Percentiles rank a stretch among this genome's conserved stretches.
phyloP scores from a whole-genome alignment of 2,329 filamentous ascomycete species.

The Colletotrichum gloeosporioides region DNA sequence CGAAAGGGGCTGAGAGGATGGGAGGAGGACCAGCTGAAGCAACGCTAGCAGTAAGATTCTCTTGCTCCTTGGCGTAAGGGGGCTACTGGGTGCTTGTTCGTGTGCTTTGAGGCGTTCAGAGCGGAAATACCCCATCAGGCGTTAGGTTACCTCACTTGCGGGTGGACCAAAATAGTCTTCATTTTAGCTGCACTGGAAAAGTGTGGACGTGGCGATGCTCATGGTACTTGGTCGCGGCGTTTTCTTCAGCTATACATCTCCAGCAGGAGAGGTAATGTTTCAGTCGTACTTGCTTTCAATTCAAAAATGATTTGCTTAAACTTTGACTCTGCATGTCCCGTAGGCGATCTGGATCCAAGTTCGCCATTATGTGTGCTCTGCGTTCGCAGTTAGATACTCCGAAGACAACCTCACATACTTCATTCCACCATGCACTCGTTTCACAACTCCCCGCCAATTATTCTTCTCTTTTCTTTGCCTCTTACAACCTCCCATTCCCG shows the following conservation, averaged over 20 bases:
- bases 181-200: background rate
- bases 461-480: fast-evolving
- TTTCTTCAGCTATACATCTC: background rate
- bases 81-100: background rate
- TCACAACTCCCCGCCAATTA: too few relatives aligned
- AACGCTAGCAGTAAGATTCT: background rate
- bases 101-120: background rate
- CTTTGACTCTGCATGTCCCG: fast-evolving
- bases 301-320: background rate
- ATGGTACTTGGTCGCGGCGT: background rate
- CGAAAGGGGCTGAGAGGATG: background rate
- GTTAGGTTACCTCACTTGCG: background rate
- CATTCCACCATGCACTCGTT: too few relatives aligned
- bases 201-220: background rate
- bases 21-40: background rate
- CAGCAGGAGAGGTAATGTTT: background rate
- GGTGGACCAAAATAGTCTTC: background rate
- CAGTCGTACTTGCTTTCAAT: background rate
- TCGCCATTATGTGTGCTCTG: background rate
- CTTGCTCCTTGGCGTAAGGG: background rate
- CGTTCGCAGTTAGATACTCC: background rate
- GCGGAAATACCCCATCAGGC: background rate
- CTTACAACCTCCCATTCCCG: background rate
- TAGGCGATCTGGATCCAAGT: background rate
- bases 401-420: background rate